Evolutionary conservation across 2,329 filamentous ascomycete genomes (phyloP).

Genomic region (Penicillium fuscoglaucum): DNA sequence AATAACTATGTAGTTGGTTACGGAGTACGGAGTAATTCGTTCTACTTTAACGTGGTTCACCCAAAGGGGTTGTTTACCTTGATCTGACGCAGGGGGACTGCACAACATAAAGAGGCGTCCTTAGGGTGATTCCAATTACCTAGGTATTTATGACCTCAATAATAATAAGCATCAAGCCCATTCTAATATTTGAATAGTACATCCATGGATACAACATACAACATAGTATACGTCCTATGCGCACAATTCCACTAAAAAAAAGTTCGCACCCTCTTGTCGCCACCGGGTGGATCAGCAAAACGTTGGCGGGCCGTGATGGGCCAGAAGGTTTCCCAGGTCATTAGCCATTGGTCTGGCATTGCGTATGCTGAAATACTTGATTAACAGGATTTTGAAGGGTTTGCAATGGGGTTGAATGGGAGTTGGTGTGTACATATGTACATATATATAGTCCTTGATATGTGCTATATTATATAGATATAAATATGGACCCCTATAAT

Average conservation of each 20-base stretch:
- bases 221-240: no score
- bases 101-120: not conserved
- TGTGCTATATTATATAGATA: not conserved
- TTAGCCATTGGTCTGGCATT: not conserved
- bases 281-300: constrained; percentile 1
- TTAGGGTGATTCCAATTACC: not conserved
- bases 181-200: no score
- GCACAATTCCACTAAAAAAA: not conserved
- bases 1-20: no score
- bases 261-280: not conserved
- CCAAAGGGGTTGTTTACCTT: not conserved
- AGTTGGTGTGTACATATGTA: not conserved
- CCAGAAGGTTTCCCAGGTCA: not conserved
- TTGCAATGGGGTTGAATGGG: not conserved
- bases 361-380: not conserved
- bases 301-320: not conserved
- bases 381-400: not conserved
- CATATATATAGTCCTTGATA: not conserved
- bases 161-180: not conserved
- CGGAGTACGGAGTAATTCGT: no score
- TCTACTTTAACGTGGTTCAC: no score
- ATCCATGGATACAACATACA: no score
- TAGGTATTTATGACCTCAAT: not conserved
- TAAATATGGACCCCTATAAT: not conserved
- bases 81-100: not conserved